Conservation (phyloP, 2,329 filamentous ascomycete species). For the Cryphonectria nitschkei region DNA sequence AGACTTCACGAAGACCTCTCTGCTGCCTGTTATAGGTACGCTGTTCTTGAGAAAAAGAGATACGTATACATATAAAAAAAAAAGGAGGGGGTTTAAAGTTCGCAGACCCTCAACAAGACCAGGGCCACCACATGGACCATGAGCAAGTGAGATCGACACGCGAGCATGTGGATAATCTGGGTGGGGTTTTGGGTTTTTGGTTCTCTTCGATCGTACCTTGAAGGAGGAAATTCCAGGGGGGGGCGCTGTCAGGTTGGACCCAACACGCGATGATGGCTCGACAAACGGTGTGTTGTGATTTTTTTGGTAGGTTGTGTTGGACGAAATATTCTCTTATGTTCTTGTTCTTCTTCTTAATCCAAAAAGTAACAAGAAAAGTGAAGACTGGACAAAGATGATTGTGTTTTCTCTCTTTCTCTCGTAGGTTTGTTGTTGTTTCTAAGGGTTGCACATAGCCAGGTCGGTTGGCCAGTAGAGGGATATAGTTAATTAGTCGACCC, state of each 20-base stretch:
- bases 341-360: too few species aligned
- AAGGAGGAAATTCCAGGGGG: background rate
- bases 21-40: background rate
- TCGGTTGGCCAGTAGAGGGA: background rate
- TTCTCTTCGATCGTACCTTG: conserved; percentile 26
- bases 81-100: conserved; percentile 2
- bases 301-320: background rate
- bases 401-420: background rate
- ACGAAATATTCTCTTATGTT: too few species aligned
- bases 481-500: background rate
- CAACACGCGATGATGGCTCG: too few species aligned
- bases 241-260: too few species aligned
- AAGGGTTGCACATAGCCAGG: background rate
- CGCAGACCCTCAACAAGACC: conserved; percentile 16
- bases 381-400: too few species aligned
- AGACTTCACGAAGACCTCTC: background rate
- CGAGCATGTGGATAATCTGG: conserved; percentile 17
- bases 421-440: background rate
- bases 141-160: conserved; percentile 23
- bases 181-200: conserved; percentile 20
- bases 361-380: too few species aligned
- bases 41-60: background rate
- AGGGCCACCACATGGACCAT: conserved; percentile 11
- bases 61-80: background rate
- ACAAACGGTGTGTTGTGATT: too few species aligned